Evolutionary conservation across 2,329 filamentous ascomycete species (phyloP).

Genomic region (Magnaporthiopsis rhizophila): DNA sequence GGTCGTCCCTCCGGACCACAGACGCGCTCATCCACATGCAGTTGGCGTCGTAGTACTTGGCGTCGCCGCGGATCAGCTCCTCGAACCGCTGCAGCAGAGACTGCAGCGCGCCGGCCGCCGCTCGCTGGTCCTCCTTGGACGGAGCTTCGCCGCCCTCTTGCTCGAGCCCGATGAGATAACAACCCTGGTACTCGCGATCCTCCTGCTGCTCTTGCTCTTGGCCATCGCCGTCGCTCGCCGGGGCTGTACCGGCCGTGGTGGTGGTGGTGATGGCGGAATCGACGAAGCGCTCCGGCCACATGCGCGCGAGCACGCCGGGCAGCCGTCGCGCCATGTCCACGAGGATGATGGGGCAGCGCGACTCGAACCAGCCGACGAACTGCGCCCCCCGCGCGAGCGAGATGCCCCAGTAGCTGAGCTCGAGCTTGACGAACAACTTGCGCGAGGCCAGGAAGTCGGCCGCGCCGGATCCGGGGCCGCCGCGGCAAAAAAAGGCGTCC

Average conservation of each 20-base stretch:
- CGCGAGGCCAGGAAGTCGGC: conserved; percentile 42
- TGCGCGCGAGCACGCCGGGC: conserved; percentile 42
- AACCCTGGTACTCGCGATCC: conserved; percentile 45
- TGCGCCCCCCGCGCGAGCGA: conserved; percentile 44
- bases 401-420: conserved; percentile 58
- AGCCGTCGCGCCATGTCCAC: conserved; percentile 49
- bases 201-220: background rate
- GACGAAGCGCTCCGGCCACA: conserved; percentile 57
- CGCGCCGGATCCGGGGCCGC: conserved; percentile 12
- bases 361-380: conserved; percentile 58
- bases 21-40: conserved; percentile 40
- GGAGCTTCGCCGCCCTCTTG: conserved; percentile 17
- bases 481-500: conserved; percentile 28
- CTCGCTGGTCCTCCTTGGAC: conserved; percentile 32
- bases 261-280: conserved; percentile 20
- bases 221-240: background rate
- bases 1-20: conserved; percentile 28
- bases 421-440: conserved; percentile 50
- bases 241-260: conserved; percentile 15
- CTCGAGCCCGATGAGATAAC: conserved; percentile 53
- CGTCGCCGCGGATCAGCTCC: conserved; percentile 33
- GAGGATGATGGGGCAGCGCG: conserved; percentile 47
- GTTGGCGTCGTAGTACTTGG: conserved; percentile 39
- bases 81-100: conserved; percentile 40
- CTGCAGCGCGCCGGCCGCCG: conserved; percentile 34